Conservation (phyloP, 176 grass and related monocot genomes). For the Phoenix roebelenii region DNA sequence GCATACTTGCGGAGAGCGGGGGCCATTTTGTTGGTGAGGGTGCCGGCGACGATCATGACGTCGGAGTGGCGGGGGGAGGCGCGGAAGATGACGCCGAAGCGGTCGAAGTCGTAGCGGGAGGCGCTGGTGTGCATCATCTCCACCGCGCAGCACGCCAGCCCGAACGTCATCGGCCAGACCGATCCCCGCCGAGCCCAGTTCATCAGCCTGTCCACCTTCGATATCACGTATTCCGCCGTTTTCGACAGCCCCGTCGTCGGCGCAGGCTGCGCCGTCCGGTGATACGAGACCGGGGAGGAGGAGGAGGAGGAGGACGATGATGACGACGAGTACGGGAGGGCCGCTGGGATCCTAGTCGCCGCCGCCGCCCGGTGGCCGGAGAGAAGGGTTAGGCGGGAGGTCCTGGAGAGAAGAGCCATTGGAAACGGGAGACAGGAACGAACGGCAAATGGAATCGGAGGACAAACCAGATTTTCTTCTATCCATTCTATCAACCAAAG, state of each 20-base stretch:
- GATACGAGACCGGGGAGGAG: conserved; percentile 22
- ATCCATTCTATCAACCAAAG: too few species aligned
- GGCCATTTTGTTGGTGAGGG: conserved; percentile 91
- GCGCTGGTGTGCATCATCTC: conserved; percentile 97
- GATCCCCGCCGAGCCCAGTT: conserved; percentile 81
- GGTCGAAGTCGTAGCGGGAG: conserved; percentile 87
- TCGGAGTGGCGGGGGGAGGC: conserved; percentile 87
- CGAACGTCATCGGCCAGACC: conserved; percentile 95
- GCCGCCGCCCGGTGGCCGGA: conserved; percentile 24
- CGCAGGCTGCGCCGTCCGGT: conserved; percentile 25
- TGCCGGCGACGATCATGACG: conserved; percentile 94
- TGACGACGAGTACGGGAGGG: conserved; percentile 25
- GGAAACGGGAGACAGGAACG: too few species aligned
- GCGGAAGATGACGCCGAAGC: conserved; percentile 93
- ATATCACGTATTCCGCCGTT: conserved; percentile 81
- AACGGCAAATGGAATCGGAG: too few species aligned
- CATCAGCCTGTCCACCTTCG: conserved; percentile 90
- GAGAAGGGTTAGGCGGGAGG: conserved; percentile 61
- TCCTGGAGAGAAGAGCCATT: conserved; percentile 86
- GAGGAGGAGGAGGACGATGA: conserved; percentile 6
- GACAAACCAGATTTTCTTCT: too few species aligned
- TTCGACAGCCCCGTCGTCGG: conserved; percentile 50
- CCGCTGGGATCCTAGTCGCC: background rate
- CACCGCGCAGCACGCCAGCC: conserved; percentile 87
- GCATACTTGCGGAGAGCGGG: too few species aligned